Base-by-base conservation (phyloP, 1,284 basidiomycete species). In the Microbotryum lychnidis-dioicae region DNA sequence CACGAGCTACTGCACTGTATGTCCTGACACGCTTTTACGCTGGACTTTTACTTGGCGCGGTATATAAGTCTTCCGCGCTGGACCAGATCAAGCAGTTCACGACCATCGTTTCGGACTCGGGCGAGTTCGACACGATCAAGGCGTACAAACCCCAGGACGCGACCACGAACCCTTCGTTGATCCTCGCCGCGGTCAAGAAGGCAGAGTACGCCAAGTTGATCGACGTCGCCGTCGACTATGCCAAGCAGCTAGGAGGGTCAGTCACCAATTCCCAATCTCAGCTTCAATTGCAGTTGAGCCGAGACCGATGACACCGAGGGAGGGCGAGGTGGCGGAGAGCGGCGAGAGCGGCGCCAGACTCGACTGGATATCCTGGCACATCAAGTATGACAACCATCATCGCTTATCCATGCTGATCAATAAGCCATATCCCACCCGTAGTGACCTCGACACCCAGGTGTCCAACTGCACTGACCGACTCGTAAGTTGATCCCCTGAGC, bases 101-200 rank as follows among this genome's bases (percentile, higher is more conserved):
- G 74, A 97, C 92, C 74, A 83, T 88, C 75, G 91, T 96, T 78
- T 91, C 94, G 74, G 70, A 72, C 66, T 64, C 69, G 49, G 70
- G 70, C 48, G 77, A 78, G 73, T 79, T 78, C 66, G 75, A 76
- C 71, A 74, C 83, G 65, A 92, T 92, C 79, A 87, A 83, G 78
- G 85, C 82, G 69, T 96, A 92, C 85, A 91, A 93, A 80, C 91
- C 91, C 70, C 89, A 90, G 80, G 87, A 80, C 72, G 91, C 92
- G 21, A 97, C 92, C 58, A 97, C 92, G 70, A 97, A 97, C 81
- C 92, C 92, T 67, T 77, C 74, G 58, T 76, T 82, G 63, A 89
- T 94, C 78, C 82, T 98, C 70, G 91, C 91, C 31, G 96, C 94
- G 52, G 87, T 92, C 72, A 88, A 88, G 80, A 89, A 97, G 79